Evolutionary conservation across 495 filamentous ascomycete genomes (phyloP).

Genomic region (Astrothelium subdiscretum): DNA sequence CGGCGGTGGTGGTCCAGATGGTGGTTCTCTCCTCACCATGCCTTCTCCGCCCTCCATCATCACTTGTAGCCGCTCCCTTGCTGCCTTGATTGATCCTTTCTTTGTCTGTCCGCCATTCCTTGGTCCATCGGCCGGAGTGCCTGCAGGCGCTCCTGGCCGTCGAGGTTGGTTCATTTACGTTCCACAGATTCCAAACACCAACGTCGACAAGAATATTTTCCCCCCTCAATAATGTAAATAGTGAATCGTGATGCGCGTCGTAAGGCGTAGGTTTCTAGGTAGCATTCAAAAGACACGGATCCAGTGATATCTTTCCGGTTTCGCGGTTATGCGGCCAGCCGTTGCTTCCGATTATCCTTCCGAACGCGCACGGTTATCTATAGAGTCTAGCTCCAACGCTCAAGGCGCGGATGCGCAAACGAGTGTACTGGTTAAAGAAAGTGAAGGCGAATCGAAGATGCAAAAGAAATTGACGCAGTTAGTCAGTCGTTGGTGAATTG

Average conservation of each 20-base stretch:
- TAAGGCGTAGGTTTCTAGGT: not conserved
- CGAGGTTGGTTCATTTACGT: not conserved
- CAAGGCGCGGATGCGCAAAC: not conserved
- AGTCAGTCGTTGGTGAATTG: not conserved
- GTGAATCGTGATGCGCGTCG: not conserved
- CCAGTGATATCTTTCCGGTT: not conserved
- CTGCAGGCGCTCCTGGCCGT: not conserved
- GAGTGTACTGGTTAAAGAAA: not conserved
- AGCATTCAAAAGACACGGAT: not conserved
- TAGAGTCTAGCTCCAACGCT: not conserved
- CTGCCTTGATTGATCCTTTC: not conserved
- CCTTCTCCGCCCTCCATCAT: not conserved
- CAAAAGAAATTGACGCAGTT: not conserved
- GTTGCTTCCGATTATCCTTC: not conserved
- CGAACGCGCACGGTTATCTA: not conserved
- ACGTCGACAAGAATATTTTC: not conserved
- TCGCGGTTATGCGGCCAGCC: not conserved
- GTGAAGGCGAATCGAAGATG: not conserved
- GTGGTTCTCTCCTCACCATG: not conserved
- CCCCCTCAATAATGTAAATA: not conserved
- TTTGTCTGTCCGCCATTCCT: not conserved
- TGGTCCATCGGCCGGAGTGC: not conserved
- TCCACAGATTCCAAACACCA: not conserved
- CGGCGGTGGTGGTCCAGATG: not conserved
- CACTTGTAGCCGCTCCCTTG: not conserved